Base-by-base conservation (phyloP, 2,329 filamentous ascomycete genomes). In the Penicillium oxalicum region DNA sequence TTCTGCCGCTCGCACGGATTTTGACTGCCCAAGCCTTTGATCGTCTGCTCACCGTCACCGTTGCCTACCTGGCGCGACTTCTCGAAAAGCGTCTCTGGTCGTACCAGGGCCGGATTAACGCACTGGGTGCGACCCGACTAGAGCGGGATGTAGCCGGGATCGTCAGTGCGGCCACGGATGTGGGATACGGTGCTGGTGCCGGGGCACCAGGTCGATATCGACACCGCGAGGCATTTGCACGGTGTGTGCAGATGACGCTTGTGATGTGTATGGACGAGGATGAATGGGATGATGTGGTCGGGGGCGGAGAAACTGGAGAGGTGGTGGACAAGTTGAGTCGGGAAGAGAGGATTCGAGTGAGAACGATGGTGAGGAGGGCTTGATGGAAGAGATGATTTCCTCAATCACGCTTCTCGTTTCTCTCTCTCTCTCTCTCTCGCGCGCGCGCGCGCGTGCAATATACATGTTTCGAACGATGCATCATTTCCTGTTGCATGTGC, bases 221-320 rank as follows among this genome's bases (percentile, higher is more conserved):
- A 1, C 79, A 93, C 33, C 77, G 88, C 29, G 90, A 95, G 62
- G 70, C 80, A 3, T 95, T 96, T 72, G 77, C 79, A 27, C 81
- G 84, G 61, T 87, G 87, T 49, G 77, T 79, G 50, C 89, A 96
- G 75, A 84, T 95, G 60, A 81, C 87, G 49, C 82, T 94, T 75
- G 82, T 95, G 12, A 83, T 91, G 65, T 91, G 91, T 59, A 94
- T 96, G 89, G 91, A 96, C 65, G 88, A 93, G 32, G 91, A 96
- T 49, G 91, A 96, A 70, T 95, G 90, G 87, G 87, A 91, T 41
- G 89, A 93, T 68, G 69, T 91, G 4, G 70, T 77, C 36, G 70
- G 75, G 29, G 76, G 73, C 33, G 70, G 69, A 32, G 65, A 71
- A 42, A 65, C 68, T 51, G 64, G 65, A 47, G 76, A 80, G 47